Evolutionary conservation across 352 stramenopile genomes (phyloP).

Genomic region (Globisporangium cystogenes): DNA sequence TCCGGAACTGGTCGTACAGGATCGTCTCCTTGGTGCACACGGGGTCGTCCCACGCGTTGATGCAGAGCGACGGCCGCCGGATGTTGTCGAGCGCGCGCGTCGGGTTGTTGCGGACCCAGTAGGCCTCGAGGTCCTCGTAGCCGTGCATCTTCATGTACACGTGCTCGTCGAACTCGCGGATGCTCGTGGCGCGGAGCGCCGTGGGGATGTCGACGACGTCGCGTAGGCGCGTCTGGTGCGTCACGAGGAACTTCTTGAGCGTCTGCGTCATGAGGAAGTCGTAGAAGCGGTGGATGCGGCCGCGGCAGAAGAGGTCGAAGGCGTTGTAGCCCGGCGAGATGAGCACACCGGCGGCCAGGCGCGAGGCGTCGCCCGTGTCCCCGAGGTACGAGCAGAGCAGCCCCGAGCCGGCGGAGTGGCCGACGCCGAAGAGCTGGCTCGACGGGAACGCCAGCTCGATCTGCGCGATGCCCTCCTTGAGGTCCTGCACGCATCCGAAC

Average conservation of each 20-base stretch:
- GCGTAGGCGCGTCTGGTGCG: conserved; percentile 37
- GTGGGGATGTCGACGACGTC: conserved; percentile 39
- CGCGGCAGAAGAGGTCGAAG: conserved; percentile 64
- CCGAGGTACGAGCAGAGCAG: conserved; percentile 71
- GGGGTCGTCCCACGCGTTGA: conserved; percentile 75
- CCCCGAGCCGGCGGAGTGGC: conserved; percentile 65
- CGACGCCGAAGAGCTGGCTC: conserved; percentile 57
- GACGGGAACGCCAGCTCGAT: conserved; percentile 41
- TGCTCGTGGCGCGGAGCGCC: conserved; percentile 42
- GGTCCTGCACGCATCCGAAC: conserved; percentile 61
- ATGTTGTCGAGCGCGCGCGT: conserved; percentile 64
- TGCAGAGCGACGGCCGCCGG: conserved; percentile 50
- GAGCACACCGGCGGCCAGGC: conserved; percentile 48
- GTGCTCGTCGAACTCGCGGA: conserved; percentile 67
- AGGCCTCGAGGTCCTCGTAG: conserved; percentile 52
- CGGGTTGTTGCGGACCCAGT: conserved; percentile 73
- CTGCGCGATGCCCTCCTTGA: conserved; percentile 37
- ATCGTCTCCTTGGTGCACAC: conserved; percentile 77
- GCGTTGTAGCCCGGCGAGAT: conserved; percentile 78
- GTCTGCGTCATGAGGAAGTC: conserved; percentile 74
- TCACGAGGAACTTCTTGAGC: conserved; percentile 60
- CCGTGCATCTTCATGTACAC: conserved; percentile 82
- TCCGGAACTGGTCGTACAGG: conserved; percentile 44
- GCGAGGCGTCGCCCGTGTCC: conserved; percentile 45
- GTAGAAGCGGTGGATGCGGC: conserved; percentile 64